These are phyloP conservation scores for Kwoniella dejecticola DNA, from an alignment of 768 basidiomycete genomes.

Conservation along the genomic window DNA sequence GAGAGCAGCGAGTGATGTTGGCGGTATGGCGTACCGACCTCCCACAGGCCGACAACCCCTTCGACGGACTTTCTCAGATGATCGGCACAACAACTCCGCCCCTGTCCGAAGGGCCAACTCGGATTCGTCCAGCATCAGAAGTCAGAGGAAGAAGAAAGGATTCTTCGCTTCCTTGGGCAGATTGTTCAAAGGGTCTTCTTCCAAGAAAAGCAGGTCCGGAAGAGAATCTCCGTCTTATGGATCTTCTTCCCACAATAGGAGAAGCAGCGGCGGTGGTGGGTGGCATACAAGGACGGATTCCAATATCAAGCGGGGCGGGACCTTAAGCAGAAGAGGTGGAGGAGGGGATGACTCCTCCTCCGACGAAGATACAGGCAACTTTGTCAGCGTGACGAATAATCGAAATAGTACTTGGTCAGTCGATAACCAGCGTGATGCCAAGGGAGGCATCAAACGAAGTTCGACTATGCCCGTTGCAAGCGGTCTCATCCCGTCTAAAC, in stretches of 20 bases:
- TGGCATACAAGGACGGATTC: slow-evolving; percentile 54
- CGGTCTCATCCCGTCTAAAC: slow-evolving; percentile 48
- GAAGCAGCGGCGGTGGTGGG: slow-evolving; percentile 12
- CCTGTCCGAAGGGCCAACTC: slow-evolving; percentile 24
- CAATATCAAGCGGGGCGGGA: slow-evolving; percentile 43
- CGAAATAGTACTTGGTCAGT: slow-evolving; percentile 49
- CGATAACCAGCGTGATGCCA: slow-evolving; percentile 24
- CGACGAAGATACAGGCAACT: slow-evolving; percentile 45
- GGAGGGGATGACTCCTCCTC: slow-evolving; percentile 37
- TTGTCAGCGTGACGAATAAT: slow-evolving; percentile 51
- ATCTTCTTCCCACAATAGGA: slow-evolving; percentile 1
- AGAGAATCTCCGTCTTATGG: slow-evolving; percentile 52
- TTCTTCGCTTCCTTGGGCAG: slow-evolving; percentile 50
- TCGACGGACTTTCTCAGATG: slow-evolving; percentile 44
- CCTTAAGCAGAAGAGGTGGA: slow-evolving; percentile 26
- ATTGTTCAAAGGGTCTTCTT: slow-evolving; percentile 45
- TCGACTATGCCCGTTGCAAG: slow-evolving; percentile 44
- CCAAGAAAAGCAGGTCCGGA: slow-evolving; percentile 39
- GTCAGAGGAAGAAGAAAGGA: slow-evolving; percentile 48
- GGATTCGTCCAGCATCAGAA: slow-evolving; percentile 42
- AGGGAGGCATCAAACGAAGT: slow-evolving; percentile 31
- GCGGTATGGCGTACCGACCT: slow-evolving; percentile 44
- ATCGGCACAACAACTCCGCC: slow-evolving; percentile 14
- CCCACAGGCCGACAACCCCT: slow-evolving; percentile 39
- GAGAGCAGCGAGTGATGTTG: slow-evolving; percentile 51